Evolutionary conservation across 2,329 filamentous ascomycete species (phyloP), one percentile per base, ranked within the genome.

Genomic region (Fusarium coicis): DNA sequence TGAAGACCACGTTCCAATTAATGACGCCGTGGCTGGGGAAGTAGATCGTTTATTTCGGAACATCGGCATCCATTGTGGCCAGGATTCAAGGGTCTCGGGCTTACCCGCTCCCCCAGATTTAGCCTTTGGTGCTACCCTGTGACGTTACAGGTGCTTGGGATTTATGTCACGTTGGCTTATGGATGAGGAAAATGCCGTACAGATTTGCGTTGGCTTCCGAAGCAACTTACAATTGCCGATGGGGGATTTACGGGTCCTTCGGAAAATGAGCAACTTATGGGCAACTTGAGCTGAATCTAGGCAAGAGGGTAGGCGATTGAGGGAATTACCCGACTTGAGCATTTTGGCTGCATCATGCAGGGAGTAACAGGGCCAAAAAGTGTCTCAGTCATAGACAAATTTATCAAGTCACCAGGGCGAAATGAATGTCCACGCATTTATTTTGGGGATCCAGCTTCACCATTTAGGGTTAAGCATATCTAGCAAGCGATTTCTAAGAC

Each of bases 71-170:
- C 19, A 39, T n/a, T 10, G 23, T 37, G 37, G 3, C 32, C 39
- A 47, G 12, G 37, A 28, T 10, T 18, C 43, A 44, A 54, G 28
- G 55, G 42, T 54, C 65, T 69, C 57, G 66, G 66, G 50, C 54
- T 26, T 53, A 55, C 50, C 65, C 66, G 65, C 44, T 32, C 65
- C 55, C 32, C 65, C 65, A 42, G 57, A 55, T 68, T 68, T 68
- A 68, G 26, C 32, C 49, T 30, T 23, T 43, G 12, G 4, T 40
- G 47, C n/a, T 37, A 37, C 37, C 37, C 53, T 66, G 64, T 52
- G 34, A 67, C 52, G 52, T 67, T 67, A 60, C 64, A 57, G 5
- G 16, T 19, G 37, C 30, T 55, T 39, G 42, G 12, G 21, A 7
- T 36, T 36, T 11, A 40, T 55, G 37, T 43, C 37, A 55, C 37